Conservation (phyloP, 768 basidiomycete species). For the Tricholoma hemisulphureum region DNA sequence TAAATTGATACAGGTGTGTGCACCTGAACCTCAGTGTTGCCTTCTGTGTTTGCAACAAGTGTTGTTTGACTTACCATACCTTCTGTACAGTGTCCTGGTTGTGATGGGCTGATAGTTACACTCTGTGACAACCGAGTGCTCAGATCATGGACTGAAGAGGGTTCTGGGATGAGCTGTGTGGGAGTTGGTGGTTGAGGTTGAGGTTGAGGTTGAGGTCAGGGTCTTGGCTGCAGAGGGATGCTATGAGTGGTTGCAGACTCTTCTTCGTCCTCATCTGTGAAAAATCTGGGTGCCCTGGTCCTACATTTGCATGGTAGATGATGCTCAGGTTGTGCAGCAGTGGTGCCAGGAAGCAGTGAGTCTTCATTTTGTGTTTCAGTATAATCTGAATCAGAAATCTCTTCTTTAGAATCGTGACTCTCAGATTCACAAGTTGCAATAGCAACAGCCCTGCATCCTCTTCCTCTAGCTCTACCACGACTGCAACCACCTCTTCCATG, state of each 20-base stretch:
- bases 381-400: not conserved
- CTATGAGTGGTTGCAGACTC: not conserved
- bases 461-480: not conserved
- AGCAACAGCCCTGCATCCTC: not conserved
- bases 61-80: not conserved
- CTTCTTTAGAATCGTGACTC: not conserved
- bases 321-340: not conserved
- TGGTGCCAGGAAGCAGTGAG: not conserved
- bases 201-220: too few species aligned
- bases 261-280: not conserved
- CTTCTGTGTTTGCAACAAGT: not conserved
- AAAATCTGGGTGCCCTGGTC: not conserved
- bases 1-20: not conserved
- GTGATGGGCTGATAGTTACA: not conserved
- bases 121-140: not conserved
- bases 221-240: not conserved
- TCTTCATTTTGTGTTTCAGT: not conserved
- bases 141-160: not conserved
- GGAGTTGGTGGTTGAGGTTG: too few species aligned
- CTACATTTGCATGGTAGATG: not conserved
- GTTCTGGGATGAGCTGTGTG: not conserved
- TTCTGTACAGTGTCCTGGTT: not conserved
- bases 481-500: not conserved
- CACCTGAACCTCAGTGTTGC: not conserved
- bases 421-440: too few species aligned